A percentile compares a stretch with the other conserved stretches of the same genome.
These are phyloP conservation scores for Rhodotorula glutinis DNA, from an alignment of 1,284 basidiomycete genomes.

Conservation along the genomic window DNA sequence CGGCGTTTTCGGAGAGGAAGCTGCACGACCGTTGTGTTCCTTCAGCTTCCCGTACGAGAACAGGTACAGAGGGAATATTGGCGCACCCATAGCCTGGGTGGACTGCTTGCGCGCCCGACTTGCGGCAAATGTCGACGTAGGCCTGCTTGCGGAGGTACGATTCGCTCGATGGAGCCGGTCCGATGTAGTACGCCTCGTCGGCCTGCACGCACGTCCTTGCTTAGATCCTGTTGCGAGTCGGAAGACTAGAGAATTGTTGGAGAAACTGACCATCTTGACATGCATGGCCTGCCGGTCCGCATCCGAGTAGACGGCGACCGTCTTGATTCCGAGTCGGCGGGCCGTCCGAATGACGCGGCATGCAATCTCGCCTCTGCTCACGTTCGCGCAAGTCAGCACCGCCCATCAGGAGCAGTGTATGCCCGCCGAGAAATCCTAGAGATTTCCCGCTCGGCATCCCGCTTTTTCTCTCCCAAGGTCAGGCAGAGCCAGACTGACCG, in stretches of 20 bases:
- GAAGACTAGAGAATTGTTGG: not conserved
- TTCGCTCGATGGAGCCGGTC: slow-evolving; percentile 78
- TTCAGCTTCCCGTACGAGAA: no score
- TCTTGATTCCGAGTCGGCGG: slow-evolving; percentile 79
- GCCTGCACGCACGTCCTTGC: slow-evolving; percentile 56
- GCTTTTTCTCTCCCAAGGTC: no score
- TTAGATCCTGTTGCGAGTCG: slow-evolving; percentile 3
- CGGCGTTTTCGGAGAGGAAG: slow-evolving; percentile 70
- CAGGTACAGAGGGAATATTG: no score
- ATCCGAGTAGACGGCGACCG: slow-evolving; percentile 85
- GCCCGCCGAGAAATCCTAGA: not conserved
- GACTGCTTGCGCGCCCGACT: slow-evolving; percentile 78
- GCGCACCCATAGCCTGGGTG: slow-evolving; percentile 76
- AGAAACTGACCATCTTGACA: slow-evolving; percentile 52
- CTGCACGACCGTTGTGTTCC: not conserved
- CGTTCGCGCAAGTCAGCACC: not conserved
- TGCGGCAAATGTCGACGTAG: slow-evolving; percentile 75
- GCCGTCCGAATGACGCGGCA: slow-evolving; percentile 87
- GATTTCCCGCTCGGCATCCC: no score
- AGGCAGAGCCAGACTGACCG: slow-evolving; percentile 52
- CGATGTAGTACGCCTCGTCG: slow-evolving; percentile 93
- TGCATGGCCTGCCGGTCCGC: slow-evolving; percentile 75
- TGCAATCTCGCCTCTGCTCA: slow-evolving; percentile 80
- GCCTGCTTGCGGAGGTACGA: slow-evolving; percentile 87
- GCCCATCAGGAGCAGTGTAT: no score